Conservation (phyloP, 768 basidiomycete genomes). For the Suillus americanus region DNA sequence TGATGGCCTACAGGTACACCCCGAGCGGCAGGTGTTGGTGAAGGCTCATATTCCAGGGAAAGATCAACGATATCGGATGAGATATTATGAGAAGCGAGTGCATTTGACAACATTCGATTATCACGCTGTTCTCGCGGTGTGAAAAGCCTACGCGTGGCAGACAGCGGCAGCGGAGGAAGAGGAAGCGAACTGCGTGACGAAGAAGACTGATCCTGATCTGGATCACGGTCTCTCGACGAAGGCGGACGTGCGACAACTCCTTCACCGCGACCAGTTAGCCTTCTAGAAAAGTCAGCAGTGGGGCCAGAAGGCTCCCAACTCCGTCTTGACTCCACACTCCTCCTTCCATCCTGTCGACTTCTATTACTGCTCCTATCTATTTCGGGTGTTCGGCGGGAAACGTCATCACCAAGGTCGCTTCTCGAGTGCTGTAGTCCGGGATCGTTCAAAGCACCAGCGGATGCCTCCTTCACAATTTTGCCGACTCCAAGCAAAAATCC, state of each 20-base stretch:
- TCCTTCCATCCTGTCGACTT: constrained; percentile 55
- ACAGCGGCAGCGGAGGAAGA: constrained; percentile 23
- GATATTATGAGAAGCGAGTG: constrained; percentile 17
- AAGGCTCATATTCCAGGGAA: constrained; percentile 41
- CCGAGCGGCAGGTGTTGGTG: constrained; percentile 44
- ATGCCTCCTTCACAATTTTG: constrained; percentile 60
- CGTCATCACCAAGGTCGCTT: constrained; percentile 57
- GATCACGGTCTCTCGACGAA: constrained; percentile 23
- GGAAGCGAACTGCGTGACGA: constrained; percentile 22
- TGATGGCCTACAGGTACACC: constrained; percentile 37
- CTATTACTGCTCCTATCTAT: constrained; percentile 39
- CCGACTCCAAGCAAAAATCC: constrained; percentile 76
- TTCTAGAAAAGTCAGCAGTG: constrained; percentile 24
- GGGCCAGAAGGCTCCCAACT: constrained; percentile 42
- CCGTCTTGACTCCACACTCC: constrained; percentile 48
- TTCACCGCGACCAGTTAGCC: constrained; percentile 27
- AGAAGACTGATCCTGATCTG: constrained; percentile 26
- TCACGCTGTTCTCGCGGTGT: constrained; percentile 58
- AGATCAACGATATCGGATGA: constrained; percentile 29
- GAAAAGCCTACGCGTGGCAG: constrained; percentile 51
- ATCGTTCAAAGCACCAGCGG: constrained; percentile 27
- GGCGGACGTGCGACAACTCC: constrained; percentile 22
- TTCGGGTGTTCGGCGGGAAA: constrained; percentile 36
- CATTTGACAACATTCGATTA: constrained; percentile 26
- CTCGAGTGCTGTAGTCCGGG: constrained; percentile 44